Base-by-base conservation (phyloP, 306 rosid genomes). In the Abrus precatorius region DNA sequence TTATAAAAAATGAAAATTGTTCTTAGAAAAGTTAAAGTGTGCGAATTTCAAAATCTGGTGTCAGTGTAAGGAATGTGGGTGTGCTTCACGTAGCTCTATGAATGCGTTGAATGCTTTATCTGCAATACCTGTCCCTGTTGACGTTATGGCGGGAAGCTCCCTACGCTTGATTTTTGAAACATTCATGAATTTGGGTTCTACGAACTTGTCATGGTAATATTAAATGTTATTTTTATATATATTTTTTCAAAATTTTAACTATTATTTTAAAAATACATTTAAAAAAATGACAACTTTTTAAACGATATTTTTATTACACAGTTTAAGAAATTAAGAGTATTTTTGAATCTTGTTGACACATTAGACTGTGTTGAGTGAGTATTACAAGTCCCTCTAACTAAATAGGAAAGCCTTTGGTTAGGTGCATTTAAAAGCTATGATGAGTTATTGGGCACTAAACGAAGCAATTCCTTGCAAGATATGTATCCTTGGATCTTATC, bases 381-480 rank as follows among this genome's bases (percentile, higher is more conserved):
- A 40, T 52, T 29, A 66, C 28, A 33, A 48, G 29, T 62, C 1
- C n/a, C 63, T 49, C 60, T 11, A 45, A 75, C 60, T 20, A 64
- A 5, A 27, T 44, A 41, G 50, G 7, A 30, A 54, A 68, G 57
- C 50, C 29, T 28, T 70, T 77, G 2, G 74, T 73, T 79, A 34
- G 71, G 67, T 49, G 38, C 72, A 64, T 74, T 62, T 27, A 71
- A 79, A 80, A 38, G 66, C 75, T 36, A 84, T 81, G 30, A 86
- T 81, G 83, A 55, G 57, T 47, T 44, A 70, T 76, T 68, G 54
- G 45, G 53, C 80, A 68, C 74, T 50, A 3, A 32, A 70, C 11
- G 82, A 48, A 80, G 83, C 79, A 69, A 70, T 83, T 76, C 48
- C 84, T 80, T 77, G 82, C 76, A 87, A 85, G 86, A 74, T 64